phyloP scores from a whole-genome alignment of 345 rosid species.

The Crucihimalaya himalaica region DNA sequence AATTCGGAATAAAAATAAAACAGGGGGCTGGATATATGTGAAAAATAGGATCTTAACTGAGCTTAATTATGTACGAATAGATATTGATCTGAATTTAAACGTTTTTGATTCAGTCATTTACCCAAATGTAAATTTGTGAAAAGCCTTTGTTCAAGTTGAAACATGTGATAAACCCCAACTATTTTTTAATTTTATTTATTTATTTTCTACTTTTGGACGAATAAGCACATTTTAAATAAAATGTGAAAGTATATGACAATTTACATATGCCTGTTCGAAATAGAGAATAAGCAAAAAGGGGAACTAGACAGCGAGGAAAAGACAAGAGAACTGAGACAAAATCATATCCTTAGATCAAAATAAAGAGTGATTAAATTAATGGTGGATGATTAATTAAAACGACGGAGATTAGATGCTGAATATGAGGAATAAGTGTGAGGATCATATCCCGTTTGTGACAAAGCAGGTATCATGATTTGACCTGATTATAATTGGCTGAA shows the following conservation, averaged over 20 bases:
- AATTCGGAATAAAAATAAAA: no score
- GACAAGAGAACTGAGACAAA: constrained; percentile 13
- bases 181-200: no score
- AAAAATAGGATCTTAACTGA: not conserved
- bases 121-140: not conserved
- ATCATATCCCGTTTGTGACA: not conserved
- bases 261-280: constrained; percentile 8
- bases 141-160: not conserved
- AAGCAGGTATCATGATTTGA: not conserved
- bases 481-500: not conserved
- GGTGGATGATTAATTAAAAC: not conserved
- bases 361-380: not conserved
- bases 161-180: not conserved
- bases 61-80: not conserved
- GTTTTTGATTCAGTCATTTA: not conserved
- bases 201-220: no score
- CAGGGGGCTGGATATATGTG: not conserved
- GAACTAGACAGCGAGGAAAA: constrained; percentile 24
- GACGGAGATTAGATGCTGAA: not conserved
- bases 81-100: not conserved
- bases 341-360: not conserved
- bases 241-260: not conserved
- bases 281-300: constrained; percentile 13
- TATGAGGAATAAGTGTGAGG: not conserved
- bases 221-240: not conserved